Conservation (phyloP, 345 rosid species). For the Viola odorata region DNA sequence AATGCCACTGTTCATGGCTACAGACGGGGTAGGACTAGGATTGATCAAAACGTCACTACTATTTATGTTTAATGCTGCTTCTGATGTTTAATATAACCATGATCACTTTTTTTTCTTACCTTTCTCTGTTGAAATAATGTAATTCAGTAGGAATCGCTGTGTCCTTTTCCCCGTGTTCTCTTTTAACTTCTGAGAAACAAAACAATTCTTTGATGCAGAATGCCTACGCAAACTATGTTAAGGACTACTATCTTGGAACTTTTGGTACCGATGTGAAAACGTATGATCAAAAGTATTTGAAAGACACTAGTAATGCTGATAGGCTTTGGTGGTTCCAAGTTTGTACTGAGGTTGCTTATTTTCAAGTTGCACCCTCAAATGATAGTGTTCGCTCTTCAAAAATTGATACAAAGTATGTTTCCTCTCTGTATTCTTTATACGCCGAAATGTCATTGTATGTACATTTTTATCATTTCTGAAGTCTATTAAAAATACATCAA, state of each 20-base stretch:
- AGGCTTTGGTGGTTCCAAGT: constrained; percentile 96
- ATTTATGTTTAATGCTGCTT: too few species aligned
- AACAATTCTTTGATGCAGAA: constrained; percentile 35
- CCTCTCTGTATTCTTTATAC: too few species aligned
- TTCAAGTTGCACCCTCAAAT: constrained; percentile 82
- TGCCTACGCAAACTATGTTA: constrained; percentile 63
- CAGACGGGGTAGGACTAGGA: too few species aligned
- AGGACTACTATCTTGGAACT: constrained; percentile 25
- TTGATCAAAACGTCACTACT: too few species aligned
- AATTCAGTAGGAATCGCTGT: too few species aligned
- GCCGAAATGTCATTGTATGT: too few species aligned
- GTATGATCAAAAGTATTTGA: constrained; percentile 58
- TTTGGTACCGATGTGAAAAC: constrained; percentile 39
- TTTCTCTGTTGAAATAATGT: too few species aligned
- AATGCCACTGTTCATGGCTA: too few species aligned
- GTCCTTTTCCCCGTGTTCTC: not conserved
- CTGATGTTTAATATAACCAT: too few species aligned
- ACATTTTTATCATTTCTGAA: too few species aligned
- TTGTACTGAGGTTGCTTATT: constrained; percentile 85
- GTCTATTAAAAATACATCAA: not conserved
- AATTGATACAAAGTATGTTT: constrained; percentile 58
- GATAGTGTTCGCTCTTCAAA: constrained; percentile 78
- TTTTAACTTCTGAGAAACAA: not conserved
- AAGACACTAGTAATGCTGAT: constrained; percentile 37
- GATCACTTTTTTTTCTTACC: too few species aligned